Percentiles rank a stretch among this genome's conserved stretches.
Evolutionary conservation across 2,329 filamentous ascomycete genomes (phyloP).

Genomic region (Neurospora sp.): DNA sequence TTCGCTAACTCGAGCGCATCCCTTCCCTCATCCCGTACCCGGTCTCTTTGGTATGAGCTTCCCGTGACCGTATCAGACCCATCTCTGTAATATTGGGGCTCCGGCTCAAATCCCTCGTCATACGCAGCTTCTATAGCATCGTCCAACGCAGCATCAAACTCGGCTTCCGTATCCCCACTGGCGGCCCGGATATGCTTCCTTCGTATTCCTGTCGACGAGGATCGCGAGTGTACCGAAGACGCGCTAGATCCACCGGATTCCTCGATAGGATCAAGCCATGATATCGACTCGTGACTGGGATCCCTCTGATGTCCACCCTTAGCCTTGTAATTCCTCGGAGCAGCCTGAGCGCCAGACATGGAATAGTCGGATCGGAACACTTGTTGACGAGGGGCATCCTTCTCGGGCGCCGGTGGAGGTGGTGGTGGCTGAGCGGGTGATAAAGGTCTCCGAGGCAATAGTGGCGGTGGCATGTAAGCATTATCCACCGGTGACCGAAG

Average conservation of each 20-base stretch:
- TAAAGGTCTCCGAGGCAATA: slow-evolving; percentile 52
- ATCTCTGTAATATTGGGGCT: slow-evolving; percentile 11
- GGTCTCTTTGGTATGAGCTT: slow-evolving; percentile 43
- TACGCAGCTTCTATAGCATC: slow-evolving; percentile 95
- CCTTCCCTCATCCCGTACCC: slow-evolving; percentile 61
- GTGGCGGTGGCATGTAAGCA: slow-evolving; percentile 58
- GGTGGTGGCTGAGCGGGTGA: slow-evolving; percentile 32
- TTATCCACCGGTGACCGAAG: slow-evolving; percentile 43
- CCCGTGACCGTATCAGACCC: slow-evolving; percentile 17
- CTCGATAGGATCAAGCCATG: slow-evolving; percentile 90
- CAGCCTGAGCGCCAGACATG: slow-evolving; percentile 13
- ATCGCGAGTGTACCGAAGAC: slow-evolving; percentile 72
- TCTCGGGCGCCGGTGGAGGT: slow-evolving; percentile 23
- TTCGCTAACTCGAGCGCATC: slow-evolving; percentile 55
- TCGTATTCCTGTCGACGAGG: slow-evolving; percentile 58
- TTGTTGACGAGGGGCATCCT: slow-evolving; percentile 12
- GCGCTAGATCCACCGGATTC: slow-evolving; percentile 74
- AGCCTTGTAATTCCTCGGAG: slow-evolving; percentile 3
- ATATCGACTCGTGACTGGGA: slow-evolving; percentile 70
- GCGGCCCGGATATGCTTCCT: slow-evolving; percentile 58
- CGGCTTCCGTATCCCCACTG: slow-evolving; percentile 70
- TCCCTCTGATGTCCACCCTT: slow-evolving; percentile 39
- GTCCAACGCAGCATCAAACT: slow-evolving; percentile 89
- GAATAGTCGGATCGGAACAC: slow-evolving; percentile 9
- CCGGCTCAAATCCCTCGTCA: slow-evolving; percentile 75